Conservation (phyloP, 2,329 filamentous ascomycete species). For the Phoma sp. region DNA sequence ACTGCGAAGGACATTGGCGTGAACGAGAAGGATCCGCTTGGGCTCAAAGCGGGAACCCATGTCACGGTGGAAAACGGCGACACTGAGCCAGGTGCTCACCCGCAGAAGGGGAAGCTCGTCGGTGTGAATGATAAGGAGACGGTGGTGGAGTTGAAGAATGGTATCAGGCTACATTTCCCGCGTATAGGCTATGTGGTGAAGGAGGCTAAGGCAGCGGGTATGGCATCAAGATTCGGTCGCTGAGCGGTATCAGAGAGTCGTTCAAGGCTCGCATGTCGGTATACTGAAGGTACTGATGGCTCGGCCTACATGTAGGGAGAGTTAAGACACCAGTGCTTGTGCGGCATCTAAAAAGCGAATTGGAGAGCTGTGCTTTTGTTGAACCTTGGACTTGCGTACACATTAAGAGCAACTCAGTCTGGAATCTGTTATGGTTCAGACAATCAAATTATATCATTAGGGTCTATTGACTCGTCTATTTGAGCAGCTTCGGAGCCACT, state of each 20-base stretch:
- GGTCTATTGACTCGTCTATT: background rate
- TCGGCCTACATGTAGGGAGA: too few relatives aligned
- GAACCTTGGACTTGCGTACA: too few relatives aligned
- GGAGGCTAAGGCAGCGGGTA: background rate
- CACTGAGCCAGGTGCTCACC: slow-evolving; percentile 8
- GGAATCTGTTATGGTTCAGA: background rate
- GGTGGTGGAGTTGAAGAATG: slow-evolving; percentile 8
- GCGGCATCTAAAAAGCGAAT: too few relatives aligned
- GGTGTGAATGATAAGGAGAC: slow-evolving; percentile 3
- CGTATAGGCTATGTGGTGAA: slow-evolving; percentile 11
- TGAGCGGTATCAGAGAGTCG: background rate
- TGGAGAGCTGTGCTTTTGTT: too few relatives aligned
- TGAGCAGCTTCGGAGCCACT: background rate
- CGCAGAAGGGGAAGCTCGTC: slow-evolving; percentile 11
- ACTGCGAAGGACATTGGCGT: slow-evolving; percentile 6
- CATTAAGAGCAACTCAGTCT: too few relatives aligned
- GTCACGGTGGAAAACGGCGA: slow-evolving; percentile 7
- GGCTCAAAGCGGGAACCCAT: background rate
- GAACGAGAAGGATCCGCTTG: slow-evolving; percentile 3
- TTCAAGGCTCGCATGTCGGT: too few relatives aligned
- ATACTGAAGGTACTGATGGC: too few relatives aligned
- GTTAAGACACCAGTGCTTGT: too few relatives aligned
- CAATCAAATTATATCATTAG: background rate
- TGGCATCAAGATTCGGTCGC: background rate
- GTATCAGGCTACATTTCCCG: slow-evolving; percentile 10